Base-by-base conservation (phyloP, 495 filamentous ascomycete species). In the Penicillium arizonense region DNA sequence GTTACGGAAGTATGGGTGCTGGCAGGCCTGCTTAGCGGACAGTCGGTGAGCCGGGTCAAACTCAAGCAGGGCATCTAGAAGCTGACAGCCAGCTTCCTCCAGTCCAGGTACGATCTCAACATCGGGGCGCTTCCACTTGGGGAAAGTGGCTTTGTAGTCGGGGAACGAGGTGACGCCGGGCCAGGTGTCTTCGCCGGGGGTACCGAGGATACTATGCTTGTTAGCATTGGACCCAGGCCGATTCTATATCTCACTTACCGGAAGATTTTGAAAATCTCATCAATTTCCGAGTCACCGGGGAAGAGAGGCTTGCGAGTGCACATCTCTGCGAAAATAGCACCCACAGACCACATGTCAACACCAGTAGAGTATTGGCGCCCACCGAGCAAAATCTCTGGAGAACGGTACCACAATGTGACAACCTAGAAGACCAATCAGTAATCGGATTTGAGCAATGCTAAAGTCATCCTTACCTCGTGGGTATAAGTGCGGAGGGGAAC, bases 211-310 rank as follows among this genome's bases (percentile, higher is more conserved):
- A 48, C 94, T 96, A 62, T 36, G 18, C 20, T 14, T 3, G 30
- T 39, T 50, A 47, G n/a, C 9, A 47, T 40, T 42, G 14, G 20
- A 42, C 0, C 9, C 9, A 11, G 28, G 12, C 4, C 6, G 11
- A 24, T 13, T 9, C 0, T 3, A 11, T 28, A 37, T 14, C 13
- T 24, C 14, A 52, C 83, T 59, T 75, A 94, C 91, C 86, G 82
- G 85, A 99, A 99, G 60, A 97, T 99, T 75, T 96, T 97, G 80
- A 97, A 97, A 61, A 99, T 97, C 75, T 99, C 95, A 61, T 99
- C 94, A 72, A 99, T 97, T 69, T 99, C 94, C 2, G 91, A 96
- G 69, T 99, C 95, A 34, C 94, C 94, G 23, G 94, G 94, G 80
- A 99, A 97, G 11, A 97, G 76, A 5, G 94, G 92, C 73, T 97